Conservation (phyloP, 2,329 filamentous ascomycete species). For the Exophiala xenobiotica region DNA sequence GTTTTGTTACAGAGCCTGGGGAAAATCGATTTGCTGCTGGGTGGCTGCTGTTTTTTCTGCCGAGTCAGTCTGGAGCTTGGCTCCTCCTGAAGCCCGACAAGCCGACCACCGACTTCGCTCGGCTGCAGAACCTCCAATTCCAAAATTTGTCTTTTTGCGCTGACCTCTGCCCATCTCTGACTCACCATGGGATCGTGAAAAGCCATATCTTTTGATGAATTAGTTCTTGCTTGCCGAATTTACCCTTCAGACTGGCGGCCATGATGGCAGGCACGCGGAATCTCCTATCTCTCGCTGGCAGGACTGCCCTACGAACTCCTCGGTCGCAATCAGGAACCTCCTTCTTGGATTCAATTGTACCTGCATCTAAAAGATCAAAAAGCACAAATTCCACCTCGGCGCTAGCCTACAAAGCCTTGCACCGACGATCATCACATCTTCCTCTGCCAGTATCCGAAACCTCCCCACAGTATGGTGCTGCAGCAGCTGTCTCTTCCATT, state of each 20-base stretch:
- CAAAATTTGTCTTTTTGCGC: conserved; percentile 1
- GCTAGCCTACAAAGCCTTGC: conserved; percentile 94
- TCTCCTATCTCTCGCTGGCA: conserved; percentile 38
- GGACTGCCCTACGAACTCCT: conserved; percentile 23
- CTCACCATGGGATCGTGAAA: conserved; percentile 11
- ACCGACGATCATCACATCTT: conserved; percentile 82
- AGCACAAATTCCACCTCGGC: conserved; percentile 75
- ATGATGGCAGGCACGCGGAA: conserved; percentile 44
- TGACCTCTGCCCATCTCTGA: not conserved
- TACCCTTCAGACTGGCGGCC: conserved; percentile 14
- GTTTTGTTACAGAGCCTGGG: no score
- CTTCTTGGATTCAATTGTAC: conserved; percentile 20
- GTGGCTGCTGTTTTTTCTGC: no score
- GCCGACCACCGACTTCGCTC: not conserved
- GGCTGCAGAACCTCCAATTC: not conserved
- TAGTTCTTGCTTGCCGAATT: not conserved
- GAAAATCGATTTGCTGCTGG: no score
- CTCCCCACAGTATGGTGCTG: conserved; percentile 79
- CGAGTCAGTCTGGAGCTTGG: not conserved
- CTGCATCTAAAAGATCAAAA: conserved; percentile 21
- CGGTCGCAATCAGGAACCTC: conserved; percentile 16
- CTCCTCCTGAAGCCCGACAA: not conserved
- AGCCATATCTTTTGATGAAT: conserved; percentile 1
- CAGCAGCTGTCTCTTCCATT: conserved; percentile 94
- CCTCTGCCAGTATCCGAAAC: conserved; percentile 74